Percentiles rank a stretch among this genome's conserved stretches.
These are phyloP conservation scores for Pterocarpus macrocarpus DNA, from an alignment of 306 rosid genomes.

Conservation along the genomic window DNA sequence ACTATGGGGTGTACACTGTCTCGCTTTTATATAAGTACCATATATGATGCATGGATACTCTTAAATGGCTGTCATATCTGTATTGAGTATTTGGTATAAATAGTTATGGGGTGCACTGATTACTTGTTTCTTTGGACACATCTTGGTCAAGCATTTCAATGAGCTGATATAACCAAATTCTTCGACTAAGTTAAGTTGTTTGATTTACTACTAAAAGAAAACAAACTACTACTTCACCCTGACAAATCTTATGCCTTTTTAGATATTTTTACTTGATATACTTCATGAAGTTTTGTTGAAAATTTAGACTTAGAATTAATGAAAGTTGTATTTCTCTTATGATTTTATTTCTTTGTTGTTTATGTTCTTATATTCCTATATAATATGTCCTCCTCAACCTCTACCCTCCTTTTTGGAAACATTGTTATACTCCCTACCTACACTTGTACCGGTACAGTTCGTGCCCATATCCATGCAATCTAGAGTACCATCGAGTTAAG, in stretches of 20 bases:
- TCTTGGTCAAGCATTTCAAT: too few species aligned
- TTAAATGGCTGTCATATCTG: too few species aligned
- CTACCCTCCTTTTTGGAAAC: background rate
- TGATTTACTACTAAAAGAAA: background rate
- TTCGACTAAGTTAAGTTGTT: too few species aligned
- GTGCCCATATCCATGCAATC: background rate
- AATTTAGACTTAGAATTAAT: background rate
- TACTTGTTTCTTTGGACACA: too few species aligned
- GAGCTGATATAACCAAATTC: too few species aligned
- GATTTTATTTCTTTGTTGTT: background rate
- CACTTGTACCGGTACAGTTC: background rate
- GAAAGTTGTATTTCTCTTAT: background rate
- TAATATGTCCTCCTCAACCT: background rate
- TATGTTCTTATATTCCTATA: background rate
- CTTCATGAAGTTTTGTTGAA: background rate
- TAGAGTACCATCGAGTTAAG: constrained; percentile 5
- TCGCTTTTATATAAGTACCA: background rate
- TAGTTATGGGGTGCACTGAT: too few species aligned
- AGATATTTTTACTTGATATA: background rate
- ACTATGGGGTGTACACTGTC: background rate
- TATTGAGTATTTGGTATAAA: too few species aligned
- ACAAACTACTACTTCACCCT: background rate
- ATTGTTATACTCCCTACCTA: background rate
- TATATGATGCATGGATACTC: too few species aligned
- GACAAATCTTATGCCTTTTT: background rate